These are phyloP conservation scores for Beauveria medogensis DNA, from an alignment of 2,329 filamentous ascomycete genomes.

Conservation along the genomic window DNA sequence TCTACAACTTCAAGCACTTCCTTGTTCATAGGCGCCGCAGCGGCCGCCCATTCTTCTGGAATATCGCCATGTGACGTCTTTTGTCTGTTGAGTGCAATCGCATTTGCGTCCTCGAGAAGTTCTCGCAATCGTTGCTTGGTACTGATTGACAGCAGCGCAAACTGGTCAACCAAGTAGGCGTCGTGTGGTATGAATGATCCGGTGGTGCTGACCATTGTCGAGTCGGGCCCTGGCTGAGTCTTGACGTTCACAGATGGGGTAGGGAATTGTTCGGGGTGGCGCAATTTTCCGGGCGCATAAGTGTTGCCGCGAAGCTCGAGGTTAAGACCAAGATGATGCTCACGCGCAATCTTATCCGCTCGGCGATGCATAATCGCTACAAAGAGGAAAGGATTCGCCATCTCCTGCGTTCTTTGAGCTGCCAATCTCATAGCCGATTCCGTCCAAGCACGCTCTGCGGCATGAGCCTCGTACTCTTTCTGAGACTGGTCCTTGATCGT, in stretches of 20 bases:
- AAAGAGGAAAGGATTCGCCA: slow-evolving; percentile 65
- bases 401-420: slow-evolving; percentile 56
- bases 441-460: slow-evolving; percentile 57
- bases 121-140: slow-evolving; percentile 71
- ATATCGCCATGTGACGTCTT: slow-evolving; percentile 72
- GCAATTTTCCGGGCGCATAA: slow-evolving; percentile 39
- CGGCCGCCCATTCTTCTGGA: slow-evolving; percentile 65
- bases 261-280: slow-evolving; percentile 40
- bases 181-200: slow-evolving; percentile 69
- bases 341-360: slow-evolving; percentile 49
- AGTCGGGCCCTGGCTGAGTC: slow-evolving; percentile 52
- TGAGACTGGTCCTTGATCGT: slow-evolving; percentile 39
- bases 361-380: slow-evolving; percentile 53
- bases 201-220: slow-evolving; percentile 52
- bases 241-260: slow-evolving; percentile 45
- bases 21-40: slow-evolving; percentile 49
- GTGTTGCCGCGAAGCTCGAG: slow-evolving; percentile 43
- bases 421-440: slow-evolving; percentile 56
- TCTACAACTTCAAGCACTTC: slow-evolving; percentile 26
- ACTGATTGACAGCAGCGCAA: slow-evolving; percentile 74
- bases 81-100: slow-evolving; percentile 62
- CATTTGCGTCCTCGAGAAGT: slow-evolving; percentile 68
- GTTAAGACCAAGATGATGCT: slow-evolving; percentile 49
- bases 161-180: slow-evolving; percentile 68
- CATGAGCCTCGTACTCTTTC: slow-evolving; percentile 57